Evolutionary conservation across 129 eudicot species (phyloP).

Genomic region (Kitagawia praeruptora): DNA sequence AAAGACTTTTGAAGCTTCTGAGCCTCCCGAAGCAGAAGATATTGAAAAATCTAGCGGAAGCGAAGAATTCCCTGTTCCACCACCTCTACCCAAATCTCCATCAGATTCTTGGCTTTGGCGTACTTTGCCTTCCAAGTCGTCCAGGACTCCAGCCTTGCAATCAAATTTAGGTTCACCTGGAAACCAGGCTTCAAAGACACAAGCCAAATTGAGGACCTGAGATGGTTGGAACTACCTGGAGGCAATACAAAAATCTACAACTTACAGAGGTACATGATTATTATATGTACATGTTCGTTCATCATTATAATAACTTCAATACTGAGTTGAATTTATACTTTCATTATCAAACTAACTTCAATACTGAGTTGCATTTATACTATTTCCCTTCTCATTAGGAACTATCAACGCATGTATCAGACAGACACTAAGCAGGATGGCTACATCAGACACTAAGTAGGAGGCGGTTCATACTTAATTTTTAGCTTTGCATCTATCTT

Average conservation of each 20-base stretch:
- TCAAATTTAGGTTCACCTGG: slow-evolving; percentile 21
- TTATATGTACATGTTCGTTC: not conserved
- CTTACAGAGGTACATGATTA: slow-evolving; percentile 29
- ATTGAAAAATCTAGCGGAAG: slow-evolving; percentile 15
- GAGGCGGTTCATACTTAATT: not conserved
- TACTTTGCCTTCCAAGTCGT: slow-evolving; percentile 49
- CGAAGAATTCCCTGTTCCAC: slow-evolving; percentile 34
- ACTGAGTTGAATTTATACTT: not conserved
- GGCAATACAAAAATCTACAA: slow-evolving; percentile 16
- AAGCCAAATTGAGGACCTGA: slow-evolving; percentile 27
- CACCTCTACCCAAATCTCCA: slow-evolving; percentile 80
- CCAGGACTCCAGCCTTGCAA: slow-evolving; percentile 18
- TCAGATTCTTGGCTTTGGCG: slow-evolving; percentile 92
- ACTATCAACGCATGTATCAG: slow-evolving; percentile 19
- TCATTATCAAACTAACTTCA: not conserved
- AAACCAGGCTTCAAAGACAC: slow-evolving; percentile 22
- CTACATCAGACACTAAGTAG: slow-evolving; percentile 33
- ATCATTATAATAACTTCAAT: not conserved
- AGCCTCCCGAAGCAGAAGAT: slow-evolving; percentile 5
- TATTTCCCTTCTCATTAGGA: slow-evolving; percentile 27
- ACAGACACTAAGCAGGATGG: not conserved
- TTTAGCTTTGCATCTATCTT: slow-evolving; percentile 23
- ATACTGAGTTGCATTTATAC: not conserved
- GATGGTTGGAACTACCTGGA: slow-evolving; percentile 19
- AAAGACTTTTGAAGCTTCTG: slow-evolving; percentile 6